Evolutionary conservation across 2,329 filamentous ascomycete species (phyloP), one percentile per base, ranked within the genome.

Genomic region (Nemania serpens): DNA sequence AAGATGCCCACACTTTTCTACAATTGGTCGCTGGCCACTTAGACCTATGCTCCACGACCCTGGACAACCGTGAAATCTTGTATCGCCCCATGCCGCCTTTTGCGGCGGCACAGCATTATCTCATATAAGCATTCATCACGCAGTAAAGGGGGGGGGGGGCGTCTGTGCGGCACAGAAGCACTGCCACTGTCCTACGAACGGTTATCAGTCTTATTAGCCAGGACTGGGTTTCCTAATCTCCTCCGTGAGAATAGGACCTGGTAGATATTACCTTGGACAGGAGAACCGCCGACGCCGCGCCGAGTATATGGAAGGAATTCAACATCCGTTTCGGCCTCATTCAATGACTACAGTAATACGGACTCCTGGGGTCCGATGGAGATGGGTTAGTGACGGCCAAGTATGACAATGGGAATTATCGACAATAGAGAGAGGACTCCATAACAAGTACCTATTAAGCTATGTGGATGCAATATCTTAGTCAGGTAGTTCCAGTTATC

Each of bases 201-300:
- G 25, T 37, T 29, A 17, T 7, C 15, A 22, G 33, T 46, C 33
- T 36, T 12, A 55, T 59, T 62, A 55, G 56, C 25, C 43, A 7
- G 34, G 25, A 18, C 45, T 46, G 37, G n/a, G 34, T 36, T 25
- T 37, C 18, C 15, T 53, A 29, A 22, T 18, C 37, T 58, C 36
- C 22, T 54, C 43, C 54, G 54, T 52, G 25, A 59, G 34, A 41
- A 42, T 46, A 60, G 41, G 25, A 15, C 36, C 53, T 29, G 25
- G 22, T 11, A 17, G 36, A 22, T 37, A 50, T 50, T 43, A 55
- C 58, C 36, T 34, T 42, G 18, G 41, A 25, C 17, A 25, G 22
- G 37, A 50, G 34, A 54, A 25, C 50, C 50, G 50, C 59, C 59
- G 55, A 62, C 50, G 47, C 59, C 50, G 55, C 49, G 55, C 59